Evolutionary conservation across 2,329 filamentous ascomycete genomes (phyloP).

Genomic region (Neonectria magnoliae): DNA sequence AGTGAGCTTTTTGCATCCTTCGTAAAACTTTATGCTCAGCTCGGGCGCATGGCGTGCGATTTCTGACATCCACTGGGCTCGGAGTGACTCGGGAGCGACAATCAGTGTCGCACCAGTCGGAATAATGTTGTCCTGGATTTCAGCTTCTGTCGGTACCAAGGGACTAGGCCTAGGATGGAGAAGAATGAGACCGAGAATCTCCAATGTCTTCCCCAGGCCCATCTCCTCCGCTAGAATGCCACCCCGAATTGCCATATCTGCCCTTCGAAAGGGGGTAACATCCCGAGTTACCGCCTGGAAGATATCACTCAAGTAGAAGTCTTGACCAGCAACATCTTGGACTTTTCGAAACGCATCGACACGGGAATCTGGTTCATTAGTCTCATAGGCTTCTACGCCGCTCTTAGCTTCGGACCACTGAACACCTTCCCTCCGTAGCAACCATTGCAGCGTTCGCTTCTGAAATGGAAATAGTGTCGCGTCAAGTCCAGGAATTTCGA

Average conservation of each 20-base stretch:
- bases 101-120: constrained; percentile 69
- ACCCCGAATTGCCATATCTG: constrained; percentile 58
- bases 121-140: constrained; percentile 52
- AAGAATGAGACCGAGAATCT: constrained; percentile 76
- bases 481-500: constrained; percentile 56
- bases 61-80: constrained; percentile 71
- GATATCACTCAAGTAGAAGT: constrained; percentile 69
- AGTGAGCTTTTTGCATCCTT: constrained; percentile 55
- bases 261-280: constrained; percentile 53
- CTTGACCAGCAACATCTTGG: constrained; percentile 46
- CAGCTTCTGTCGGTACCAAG: constrained; percentile 43
- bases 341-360: constrained; percentile 47
- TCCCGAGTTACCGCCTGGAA: constrained; percentile 68
- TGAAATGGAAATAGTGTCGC: constrained; percentile 77
- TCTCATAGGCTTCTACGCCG: constrained; percentile 31
- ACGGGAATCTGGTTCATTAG: constrained; percentile 12
- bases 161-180: constrained; percentile 60
- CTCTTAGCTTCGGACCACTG: constrained; percentile 50
- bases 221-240: constrained; percentile 84
- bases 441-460: constrained; percentile 74
- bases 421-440: constrained; percentile 73
- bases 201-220: constrained; percentile 84
- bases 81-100: constrained; percentile 66
- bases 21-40: constrained; percentile 66
- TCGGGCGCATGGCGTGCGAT: constrained; percentile 66